phyloP scores from a whole-genome alignment of 805 yeast genomes.

The Blastobotrys chiropterorum region DNA sequence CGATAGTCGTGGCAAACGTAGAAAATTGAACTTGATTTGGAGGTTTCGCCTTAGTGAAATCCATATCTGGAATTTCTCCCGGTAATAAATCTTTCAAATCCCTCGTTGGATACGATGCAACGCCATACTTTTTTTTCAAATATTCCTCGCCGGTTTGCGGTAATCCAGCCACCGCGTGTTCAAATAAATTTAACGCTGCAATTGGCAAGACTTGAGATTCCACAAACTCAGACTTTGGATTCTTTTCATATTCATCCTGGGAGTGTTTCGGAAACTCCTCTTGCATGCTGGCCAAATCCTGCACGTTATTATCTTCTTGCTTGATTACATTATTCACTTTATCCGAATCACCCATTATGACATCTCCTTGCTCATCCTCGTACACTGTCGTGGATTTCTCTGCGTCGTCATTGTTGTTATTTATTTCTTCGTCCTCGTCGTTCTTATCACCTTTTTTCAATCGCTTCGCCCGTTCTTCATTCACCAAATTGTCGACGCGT shows the following conservation, averaged over 20 bases:
- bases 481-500: slow-evolving; percentile 5
- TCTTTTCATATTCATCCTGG: slow-evolving; percentile 40
- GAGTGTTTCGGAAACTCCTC: too few species aligned
- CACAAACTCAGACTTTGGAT: slow-evolving; percentile 74
- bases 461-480: slow-evolving; percentile 9
- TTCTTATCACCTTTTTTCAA: slow-evolving; percentile 8
- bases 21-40: slow-evolving; percentile 87
- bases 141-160: slow-evolving; percentile 69
- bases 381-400: slow-evolving; percentile 3
- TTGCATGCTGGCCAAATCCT: too few species aligned
- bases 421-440: slow-evolving; percentile 1
- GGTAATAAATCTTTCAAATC: slow-evolving; percentile 75
- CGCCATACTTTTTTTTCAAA: slow-evolving; percentile 71
- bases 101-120: slow-evolving; percentile 78
- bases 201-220: slow-evolving; percentile 61
- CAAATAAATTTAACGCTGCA: slow-evolving; percentile 61
- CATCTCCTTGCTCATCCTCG: background rate
- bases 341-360: background rate
- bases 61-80: slow-evolving; percentile 81
- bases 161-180: slow-evolving; percentile 52
- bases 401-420: slow-evolving; percentile 4
- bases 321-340: background rate
- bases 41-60: slow-evolving; percentile 77
- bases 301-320: background rate
- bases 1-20: slow-evolving; percentile 80